Evolutionary conservation across 306 rosid species (phyloP).

Genomic region (Trifolium fragiferum): DNA sequence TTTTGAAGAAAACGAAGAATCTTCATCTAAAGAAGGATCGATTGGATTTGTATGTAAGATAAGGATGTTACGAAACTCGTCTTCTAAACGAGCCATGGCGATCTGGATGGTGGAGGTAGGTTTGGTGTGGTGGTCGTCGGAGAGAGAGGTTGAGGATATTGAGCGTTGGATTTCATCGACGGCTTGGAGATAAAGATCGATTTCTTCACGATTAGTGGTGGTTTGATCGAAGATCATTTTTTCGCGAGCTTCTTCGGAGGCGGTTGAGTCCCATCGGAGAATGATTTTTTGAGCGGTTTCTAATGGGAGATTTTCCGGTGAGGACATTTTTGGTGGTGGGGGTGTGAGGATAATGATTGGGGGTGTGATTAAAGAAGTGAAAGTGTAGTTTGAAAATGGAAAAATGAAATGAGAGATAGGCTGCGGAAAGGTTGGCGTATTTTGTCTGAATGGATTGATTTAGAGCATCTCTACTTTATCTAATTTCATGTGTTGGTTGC

Average conservation of each 20-base stretch:
- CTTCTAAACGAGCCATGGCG: slow-evolving; percentile 98
- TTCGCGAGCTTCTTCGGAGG: slow-evolving; percentile 79
- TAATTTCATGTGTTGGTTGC: neutral
- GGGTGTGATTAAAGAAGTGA: neutral
- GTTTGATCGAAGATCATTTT: slow-evolving; percentile 76
- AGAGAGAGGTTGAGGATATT: slow-evolving; percentile 58
- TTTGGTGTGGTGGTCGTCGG: slow-evolving; percentile 57
- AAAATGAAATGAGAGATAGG: neutral
- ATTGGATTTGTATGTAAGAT: slow-evolving; percentile 70
- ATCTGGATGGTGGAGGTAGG: slow-evolving; percentile 81
- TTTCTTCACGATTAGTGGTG: slow-evolving; percentile 65
- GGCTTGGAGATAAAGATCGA: slow-evolving; percentile 80
- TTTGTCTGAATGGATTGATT: neutral
- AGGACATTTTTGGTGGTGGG: slow-evolving; percentile 43
- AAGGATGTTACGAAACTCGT: slow-evolving; percentile 92
- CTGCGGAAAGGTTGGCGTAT: slow-evolving; percentile 28
- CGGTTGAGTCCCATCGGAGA: slow-evolving; percentile 93
- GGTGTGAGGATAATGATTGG: neutral
- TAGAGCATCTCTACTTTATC: neutral
- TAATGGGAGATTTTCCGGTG: slow-evolving; percentile 54
- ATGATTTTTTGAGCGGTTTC: slow-evolving; percentile 79
- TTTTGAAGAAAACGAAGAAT: slow-evolving; percentile 9
- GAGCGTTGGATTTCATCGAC: slow-evolving; percentile 95
- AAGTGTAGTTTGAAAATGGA: slow-evolving; percentile 5
- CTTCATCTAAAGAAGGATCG: slow-evolving; percentile 55